Conservation (phyloP, 2,329 filamentous ascomycete species). For the Alternaria gaisen region DNA sequence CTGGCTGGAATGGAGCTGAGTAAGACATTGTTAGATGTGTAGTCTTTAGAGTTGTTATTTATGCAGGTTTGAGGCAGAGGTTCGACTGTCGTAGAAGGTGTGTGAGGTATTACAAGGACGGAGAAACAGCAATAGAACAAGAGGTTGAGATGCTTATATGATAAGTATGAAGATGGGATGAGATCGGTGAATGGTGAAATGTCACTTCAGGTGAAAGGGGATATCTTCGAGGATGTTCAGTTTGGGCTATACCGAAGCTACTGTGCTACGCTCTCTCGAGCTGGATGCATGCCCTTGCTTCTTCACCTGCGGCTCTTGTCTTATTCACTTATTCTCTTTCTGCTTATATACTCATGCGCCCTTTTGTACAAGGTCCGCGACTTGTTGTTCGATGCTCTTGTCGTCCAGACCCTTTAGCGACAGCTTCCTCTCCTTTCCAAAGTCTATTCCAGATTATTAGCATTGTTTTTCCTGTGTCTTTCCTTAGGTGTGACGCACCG, state of each 20-base stretch:
- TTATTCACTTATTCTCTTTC: neutral
- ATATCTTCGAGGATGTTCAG: neutral
- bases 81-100: neutral
- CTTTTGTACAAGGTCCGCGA: constrained; percentile 68
- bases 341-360: constrained; percentile 8
- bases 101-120: neutral
- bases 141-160: neutral
- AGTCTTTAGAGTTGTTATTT: neutral
- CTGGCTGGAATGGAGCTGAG: neutral
- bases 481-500: constrained; percentile 63
- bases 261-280: neutral
- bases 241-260: constrained; percentile 4
- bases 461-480: neutral
- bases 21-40: neutral
- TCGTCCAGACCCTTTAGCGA: constrained; percentile 72
- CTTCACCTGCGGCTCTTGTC: neutral
- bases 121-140: neutral
- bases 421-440: constrained; percentile 73
- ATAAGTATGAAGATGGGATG: neutral
- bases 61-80: neutral
- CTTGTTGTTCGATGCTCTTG: constrained; percentile 74
- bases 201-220: neutral
- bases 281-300: neutral
- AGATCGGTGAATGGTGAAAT: neutral
- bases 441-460: constrained; percentile 56